Base-by-base conservation (phyloP, 768 basidiomycete species). In the Steccherinum ochraceum region DNA sequence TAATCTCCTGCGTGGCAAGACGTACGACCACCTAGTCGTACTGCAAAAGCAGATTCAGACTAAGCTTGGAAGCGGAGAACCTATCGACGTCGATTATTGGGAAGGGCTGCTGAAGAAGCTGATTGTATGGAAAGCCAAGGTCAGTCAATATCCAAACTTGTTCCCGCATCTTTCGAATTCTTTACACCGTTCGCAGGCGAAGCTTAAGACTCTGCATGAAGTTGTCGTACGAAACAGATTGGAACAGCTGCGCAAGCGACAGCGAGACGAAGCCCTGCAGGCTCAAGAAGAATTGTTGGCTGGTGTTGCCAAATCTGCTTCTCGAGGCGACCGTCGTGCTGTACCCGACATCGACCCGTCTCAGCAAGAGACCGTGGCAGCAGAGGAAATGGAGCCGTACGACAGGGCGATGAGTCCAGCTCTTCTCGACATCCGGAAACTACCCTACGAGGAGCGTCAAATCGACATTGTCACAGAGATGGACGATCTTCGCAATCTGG, bases 61-160 rank as follows among this genome's bases (percentile, higher is more conserved):
- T 46, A 98, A 98, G 67, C 79, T 98, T 2, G 73, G 80, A 0
- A 91, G 92, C 56, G 91, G 93, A 26, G 94, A 97, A 68, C 93
- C 93, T 2, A 80, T 99, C 27, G 96, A 99, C 67, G 89, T 84
- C 11, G 96, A 99, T 66, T 99, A 98, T 64, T 99, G 96, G 96
- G 96, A 98, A 68, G 77, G 82, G 44, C 70, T 99, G 5, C 68
- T 98, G 51, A 89, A 93, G 67, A 96, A 89, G 65, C 67, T 99
- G 26, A 73, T 97, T 20, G 95, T 98, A 2, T 96, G 91, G 86
- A 98, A 98, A 70, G 89, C 96, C 19, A 97, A 97, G 74, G 93
- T 92, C 58, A 45, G 54, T 39, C n/a, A 24, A 11, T 10, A 27
- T 21, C 20, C 18, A 16, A 24, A 12, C 13, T 47, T 1, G 19